Conservation (phyloP, 495 filamentous ascomycete genomes). For the Mytilinidion resinicola region DNA sequence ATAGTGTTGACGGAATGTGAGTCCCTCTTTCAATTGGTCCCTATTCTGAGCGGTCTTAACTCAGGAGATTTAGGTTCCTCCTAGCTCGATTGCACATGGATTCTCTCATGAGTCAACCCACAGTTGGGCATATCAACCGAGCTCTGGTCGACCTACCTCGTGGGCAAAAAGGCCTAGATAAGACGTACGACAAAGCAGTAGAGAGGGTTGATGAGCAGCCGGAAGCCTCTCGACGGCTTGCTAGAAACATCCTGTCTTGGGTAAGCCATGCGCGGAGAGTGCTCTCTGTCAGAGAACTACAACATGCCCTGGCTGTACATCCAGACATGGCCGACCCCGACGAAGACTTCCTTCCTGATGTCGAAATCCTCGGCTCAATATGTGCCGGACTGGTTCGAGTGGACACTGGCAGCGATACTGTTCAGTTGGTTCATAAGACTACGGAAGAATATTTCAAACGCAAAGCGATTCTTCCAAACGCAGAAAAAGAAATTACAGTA, state of each 20-base stretch:
- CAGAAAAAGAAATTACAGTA: no score
- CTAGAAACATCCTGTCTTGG: background rate
- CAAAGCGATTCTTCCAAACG: no score
- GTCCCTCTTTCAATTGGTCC: background rate
- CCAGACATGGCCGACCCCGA: background rate
- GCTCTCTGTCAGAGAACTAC: background rate
- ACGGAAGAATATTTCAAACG: no score
- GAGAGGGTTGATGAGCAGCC: background rate
- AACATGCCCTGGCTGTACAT: background rate
- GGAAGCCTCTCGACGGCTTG: background rate
- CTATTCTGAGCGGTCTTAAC: no score
- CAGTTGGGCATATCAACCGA: background rate
- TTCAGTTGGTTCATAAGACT: no score
- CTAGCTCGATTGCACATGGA: background rate
- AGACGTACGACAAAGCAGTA: background rate
- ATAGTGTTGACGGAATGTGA: slow-evolving; percentile 24
- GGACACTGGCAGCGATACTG: no score
- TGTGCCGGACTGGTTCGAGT: no score
- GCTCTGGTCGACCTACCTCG: background rate
- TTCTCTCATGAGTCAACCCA: background rate
- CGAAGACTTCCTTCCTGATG: background rate
- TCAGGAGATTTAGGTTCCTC: background rate
- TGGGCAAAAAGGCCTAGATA: background rate
- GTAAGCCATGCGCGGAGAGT: background rate
- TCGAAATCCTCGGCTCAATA: no score